A percentile compares a stretch with the other conserved stretches of the same genome.
These are phyloP conservation scores for Pyropia haitanensis DNA, from an alignment of 23 red algal species.

Conservation along the genomic window DNA sequence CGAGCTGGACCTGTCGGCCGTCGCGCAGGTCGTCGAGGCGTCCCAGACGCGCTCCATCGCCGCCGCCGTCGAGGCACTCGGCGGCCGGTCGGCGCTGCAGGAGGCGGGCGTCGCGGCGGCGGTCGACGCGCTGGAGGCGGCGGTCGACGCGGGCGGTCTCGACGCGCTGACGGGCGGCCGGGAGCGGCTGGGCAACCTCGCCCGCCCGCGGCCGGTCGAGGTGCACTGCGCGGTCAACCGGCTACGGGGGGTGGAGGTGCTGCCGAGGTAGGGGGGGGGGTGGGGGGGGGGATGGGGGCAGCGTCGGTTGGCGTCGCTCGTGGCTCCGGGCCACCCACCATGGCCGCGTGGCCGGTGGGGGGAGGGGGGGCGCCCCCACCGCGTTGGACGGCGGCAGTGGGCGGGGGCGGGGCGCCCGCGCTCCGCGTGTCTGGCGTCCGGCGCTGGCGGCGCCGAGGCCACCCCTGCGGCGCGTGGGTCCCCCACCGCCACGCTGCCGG, in stretches of 20 bases:
- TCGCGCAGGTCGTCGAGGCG: conserved; percentile 58
- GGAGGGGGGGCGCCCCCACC: too few species aligned
- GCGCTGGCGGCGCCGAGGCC: too few species aligned
- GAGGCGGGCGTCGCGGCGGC: conserved; percentile 14
- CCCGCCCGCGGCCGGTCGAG: conserved; percentile 47
- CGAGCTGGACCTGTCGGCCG: conserved; percentile 46
- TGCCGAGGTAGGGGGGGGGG: too few species aligned
- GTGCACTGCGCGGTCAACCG: conserved; percentile 56
- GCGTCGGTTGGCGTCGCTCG: too few species aligned
- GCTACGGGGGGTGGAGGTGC: conserved; percentile 38
- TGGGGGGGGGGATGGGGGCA: too few species aligned
- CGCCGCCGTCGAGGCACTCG: conserved; percentile 31
- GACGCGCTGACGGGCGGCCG: conserved; percentile 24
- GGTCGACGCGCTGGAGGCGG: conserved; percentile 27
- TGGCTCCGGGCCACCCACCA: too few species aligned
- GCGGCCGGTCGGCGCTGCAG: conserved; percentile 10
- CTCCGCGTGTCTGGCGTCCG: too few species aligned
- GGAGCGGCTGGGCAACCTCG: conserved; percentile 32
- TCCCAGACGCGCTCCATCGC: conserved; percentile 63
- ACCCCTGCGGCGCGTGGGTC: too few species aligned
- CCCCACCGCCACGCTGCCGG: too few species aligned
- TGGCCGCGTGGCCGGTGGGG: too few species aligned
- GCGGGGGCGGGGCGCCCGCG: too few species aligned
- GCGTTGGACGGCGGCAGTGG: too few species aligned
- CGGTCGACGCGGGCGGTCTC: conserved; percentile 29